Evolutionary conservation across 805 yeast genomes (phyloP).

Genomic region (Saturnispora galanensis): DNA sequence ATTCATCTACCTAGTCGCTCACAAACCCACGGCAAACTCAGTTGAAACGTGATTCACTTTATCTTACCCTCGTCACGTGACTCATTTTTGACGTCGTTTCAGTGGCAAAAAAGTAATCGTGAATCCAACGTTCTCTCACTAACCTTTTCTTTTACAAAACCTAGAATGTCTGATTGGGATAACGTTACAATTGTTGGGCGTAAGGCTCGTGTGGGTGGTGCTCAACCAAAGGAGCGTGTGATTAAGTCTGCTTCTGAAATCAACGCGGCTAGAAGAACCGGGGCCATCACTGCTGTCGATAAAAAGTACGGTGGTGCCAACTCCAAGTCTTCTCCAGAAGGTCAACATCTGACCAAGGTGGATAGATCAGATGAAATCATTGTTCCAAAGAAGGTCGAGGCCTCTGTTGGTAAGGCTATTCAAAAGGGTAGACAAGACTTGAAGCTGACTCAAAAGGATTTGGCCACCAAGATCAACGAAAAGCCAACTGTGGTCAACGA

Average conservation of each 20-base stretch:
- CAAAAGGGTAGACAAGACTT: conserved; percentile 79
- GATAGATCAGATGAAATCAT: conserved; percentile 92
- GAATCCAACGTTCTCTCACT: not conserved
- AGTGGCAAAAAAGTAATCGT: not conserved
- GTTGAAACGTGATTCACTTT: too few relatives aligned
- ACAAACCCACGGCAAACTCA: too few relatives aligned
- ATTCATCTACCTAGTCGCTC: too few relatives aligned
- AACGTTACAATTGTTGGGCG: conserved; percentile 80
- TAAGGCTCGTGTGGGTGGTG: conserved; percentile 75
- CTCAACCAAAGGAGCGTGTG: conserved; percentile 75
- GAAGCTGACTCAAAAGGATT: conserved; percentile 86
- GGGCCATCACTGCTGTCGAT: conserved; percentile 82
- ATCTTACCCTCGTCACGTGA: not conserved
- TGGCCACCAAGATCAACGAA: conserved; percentile 92
- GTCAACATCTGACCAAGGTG: conserved; percentile 87
- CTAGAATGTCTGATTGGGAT: conserved; percentile 75
- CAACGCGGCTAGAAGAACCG: conserved; percentile 91
- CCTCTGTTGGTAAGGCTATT: conserved; percentile 79
- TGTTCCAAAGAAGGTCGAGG: conserved; percentile 80
- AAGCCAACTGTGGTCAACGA: conserved; percentile 93
- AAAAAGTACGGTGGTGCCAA: conserved; percentile 78
- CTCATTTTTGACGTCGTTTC: not conserved
- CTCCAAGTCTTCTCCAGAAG: conserved; percentile 65
- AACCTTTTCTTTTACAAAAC: not conserved
- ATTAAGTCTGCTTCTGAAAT: conserved; percentile 70